Conservation (phyloP, 1,284 basidiomycete genomes). For the Fistulina hepatica region DNA sequence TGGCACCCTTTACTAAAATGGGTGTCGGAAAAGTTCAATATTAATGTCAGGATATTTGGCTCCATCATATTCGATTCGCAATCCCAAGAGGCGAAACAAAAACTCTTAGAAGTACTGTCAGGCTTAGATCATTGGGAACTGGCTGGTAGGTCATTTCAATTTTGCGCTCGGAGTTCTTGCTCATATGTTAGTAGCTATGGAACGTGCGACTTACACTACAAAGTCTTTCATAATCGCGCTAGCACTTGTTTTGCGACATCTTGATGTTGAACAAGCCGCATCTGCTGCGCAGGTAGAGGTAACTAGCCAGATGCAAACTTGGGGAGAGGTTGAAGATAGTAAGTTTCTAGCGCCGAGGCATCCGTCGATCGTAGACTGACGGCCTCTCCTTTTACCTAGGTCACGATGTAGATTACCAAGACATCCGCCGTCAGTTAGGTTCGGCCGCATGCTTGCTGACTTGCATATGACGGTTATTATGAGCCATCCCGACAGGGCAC, state of each 20-base stretch:
- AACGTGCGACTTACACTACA: conserved; percentile 80
- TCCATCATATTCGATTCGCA: conserved; percentile 65
- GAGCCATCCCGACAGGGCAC: too few relatives aligned
- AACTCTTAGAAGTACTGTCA: conserved; percentile 46
- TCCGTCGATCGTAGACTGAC: conserved; percentile 2
- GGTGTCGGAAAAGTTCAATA: conserved; percentile 54
- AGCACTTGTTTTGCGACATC: conserved; percentile 66
- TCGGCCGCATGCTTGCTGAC: conserved; percentile 47
- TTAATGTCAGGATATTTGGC: conserved; percentile 58
- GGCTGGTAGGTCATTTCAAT: conserved; percentile 51
- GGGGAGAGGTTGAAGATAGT: conserved; percentile 99
- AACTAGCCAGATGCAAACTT: conserved; percentile 86
- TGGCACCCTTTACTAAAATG: conserved; percentile 88
- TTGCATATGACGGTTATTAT: too few relatives aligned
- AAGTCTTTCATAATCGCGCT: conserved; percentile 90
- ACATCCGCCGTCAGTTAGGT: conserved; percentile 80
- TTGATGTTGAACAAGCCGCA: conserved; percentile 80
- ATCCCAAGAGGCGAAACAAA: conserved; percentile 51
- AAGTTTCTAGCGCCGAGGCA: conserved; percentile 30
- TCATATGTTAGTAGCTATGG: conserved; percentile 55
- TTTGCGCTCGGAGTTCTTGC: conserved; percentile 1
- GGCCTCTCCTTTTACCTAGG: conserved; percentile 34
- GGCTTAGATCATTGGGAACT: conserved; percentile 75
- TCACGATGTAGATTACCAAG: conserved; percentile 95
- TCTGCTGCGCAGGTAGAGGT: conserved; percentile 89